These are phyloP conservation scores for Durotheca rogersii DNA, from an alignment of 495 filamentous ascomycete genomes.

Conservation along the genomic window DNA sequence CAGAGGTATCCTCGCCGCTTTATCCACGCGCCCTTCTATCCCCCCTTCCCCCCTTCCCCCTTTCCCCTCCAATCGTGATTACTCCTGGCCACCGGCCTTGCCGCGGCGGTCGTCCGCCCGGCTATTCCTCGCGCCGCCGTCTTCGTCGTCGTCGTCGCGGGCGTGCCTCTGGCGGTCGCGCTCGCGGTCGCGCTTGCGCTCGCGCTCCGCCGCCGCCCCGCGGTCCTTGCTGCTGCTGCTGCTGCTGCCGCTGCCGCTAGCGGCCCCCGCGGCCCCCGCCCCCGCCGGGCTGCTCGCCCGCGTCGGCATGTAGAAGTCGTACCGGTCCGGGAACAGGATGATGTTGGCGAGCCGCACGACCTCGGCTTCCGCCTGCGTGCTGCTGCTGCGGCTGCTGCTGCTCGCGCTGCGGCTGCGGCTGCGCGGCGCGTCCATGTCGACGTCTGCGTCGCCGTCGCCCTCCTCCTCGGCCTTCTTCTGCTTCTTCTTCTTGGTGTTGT, in stretches of 20 bases:
- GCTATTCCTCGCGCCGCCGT: conserved; percentile 5
- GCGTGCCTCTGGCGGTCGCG: conserved; percentile 3
- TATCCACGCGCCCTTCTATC: no score
- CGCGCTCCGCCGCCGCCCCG: conserved; percentile 21
- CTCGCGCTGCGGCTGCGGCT: conserved; percentile 27
- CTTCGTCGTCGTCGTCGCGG: conserved; percentile 2
- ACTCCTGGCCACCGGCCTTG: no score
- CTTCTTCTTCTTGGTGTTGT: no score
- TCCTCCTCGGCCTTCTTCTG: conserved; percentile 19
- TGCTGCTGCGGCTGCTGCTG: conserved; percentile 16
- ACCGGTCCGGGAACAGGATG: conserved; percentile 52
- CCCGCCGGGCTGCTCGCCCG: conserved; percentile 32
- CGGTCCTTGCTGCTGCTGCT: conserved; percentile 7
- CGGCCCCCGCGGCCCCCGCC: no score
- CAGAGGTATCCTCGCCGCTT: no score
- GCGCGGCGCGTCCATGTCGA: conserved; percentile 20
- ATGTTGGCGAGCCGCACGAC: conserved; percentile 52
- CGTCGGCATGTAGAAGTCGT: conserved; percentile 52
- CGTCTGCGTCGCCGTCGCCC: conserved; percentile 14
- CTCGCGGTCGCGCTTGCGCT: conserved; percentile 8
- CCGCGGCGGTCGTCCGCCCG: no score
- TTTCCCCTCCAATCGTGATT: no score
- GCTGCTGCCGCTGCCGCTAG: no score
- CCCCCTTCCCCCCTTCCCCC: conserved; percentile 21
- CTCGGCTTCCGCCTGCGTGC: conserved; percentile 45